A percentile compares a stretch with the other conserved stretches of the same genome.
These are phyloP conservation scores for Epicoccum nigrum DNA, from an alignment of 2,329 filamentous ascomycete genomes.

Conservation along the genomic window DNA sequence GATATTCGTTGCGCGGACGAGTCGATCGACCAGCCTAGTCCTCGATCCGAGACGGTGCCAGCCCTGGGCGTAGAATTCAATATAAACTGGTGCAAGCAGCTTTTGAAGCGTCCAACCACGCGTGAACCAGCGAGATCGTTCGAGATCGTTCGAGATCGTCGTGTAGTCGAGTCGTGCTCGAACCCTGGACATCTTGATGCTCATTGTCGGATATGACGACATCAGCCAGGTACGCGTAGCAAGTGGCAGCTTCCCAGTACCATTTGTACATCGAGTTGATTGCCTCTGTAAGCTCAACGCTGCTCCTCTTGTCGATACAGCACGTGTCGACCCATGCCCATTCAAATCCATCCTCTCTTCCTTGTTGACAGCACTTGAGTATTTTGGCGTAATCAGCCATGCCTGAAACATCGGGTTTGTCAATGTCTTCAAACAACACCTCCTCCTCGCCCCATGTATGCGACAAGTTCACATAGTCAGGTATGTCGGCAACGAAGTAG, in stretches of 20 bases:
- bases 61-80: neutral
- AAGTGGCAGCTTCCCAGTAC: neutral
- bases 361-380: neutral
- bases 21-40: neutral
- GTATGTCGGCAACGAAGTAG: neutral
- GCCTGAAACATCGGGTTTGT: neutral
- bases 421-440: neutral
- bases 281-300: neutral
- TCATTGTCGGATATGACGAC: neutral
- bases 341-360: constrained; percentile 10
- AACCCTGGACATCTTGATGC: too few species aligned
- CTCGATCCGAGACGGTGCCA: neutral
- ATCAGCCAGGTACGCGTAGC: neutral
- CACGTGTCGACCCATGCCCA: constrained; percentile 33
- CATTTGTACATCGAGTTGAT: constrained; percentile 1
- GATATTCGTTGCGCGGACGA: neutral
- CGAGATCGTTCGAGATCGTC: too few species aligned
- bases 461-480: neutral
- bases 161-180: too few species aligned
- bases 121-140: neutral
- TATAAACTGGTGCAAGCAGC: neutral
- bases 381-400: neutral
- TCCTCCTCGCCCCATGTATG: neutral
- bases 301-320: constrained; percentile 44
- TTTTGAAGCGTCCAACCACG: constrained; percentile 1